A percentile compares a stretch with the other conserved stretches of the same genome.
phyloP scores from a whole-genome alignment of 78 protist species.

The Chrysochromulina tobinii region DNA sequence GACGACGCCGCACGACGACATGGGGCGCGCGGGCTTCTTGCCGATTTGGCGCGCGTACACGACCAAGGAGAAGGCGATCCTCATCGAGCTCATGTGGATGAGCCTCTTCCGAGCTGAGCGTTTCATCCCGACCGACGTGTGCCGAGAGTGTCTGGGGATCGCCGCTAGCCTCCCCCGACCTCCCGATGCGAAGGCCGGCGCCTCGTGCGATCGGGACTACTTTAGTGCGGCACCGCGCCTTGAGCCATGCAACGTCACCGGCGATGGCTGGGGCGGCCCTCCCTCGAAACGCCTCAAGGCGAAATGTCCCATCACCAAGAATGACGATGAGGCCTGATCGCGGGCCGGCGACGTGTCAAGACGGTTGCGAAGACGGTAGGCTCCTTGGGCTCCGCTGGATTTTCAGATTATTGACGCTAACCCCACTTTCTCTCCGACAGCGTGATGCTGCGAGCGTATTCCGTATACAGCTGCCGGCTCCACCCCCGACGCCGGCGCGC shows the following conservation, averaged over 20 bases:
- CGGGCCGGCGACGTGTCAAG: too few relatives aligned
- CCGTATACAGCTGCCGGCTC: too few relatives aligned
- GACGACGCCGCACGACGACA: neutral
- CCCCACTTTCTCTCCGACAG: too few relatives aligned
- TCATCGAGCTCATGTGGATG: neutral
- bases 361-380: too few relatives aligned
- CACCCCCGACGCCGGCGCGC: too few relatives aligned
- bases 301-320: neutral
- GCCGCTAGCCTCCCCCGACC: neutral
- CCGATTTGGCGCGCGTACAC: neutral
- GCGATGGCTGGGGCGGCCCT: neutral
- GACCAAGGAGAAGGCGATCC: neutral
- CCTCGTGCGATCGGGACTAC: neutral
- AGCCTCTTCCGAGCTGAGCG: neutral
- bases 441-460: too few relatives aligned
- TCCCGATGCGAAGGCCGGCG: neutral
- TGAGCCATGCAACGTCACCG: neutral
- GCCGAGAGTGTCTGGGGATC: neutral
- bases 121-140: neutral
- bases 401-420: too few relatives aligned
- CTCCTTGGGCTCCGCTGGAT: too few relatives aligned
- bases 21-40: neutral
- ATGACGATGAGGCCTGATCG: neutral
- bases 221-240: neutral
- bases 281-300: neutral